phyloP scores from a whole-genome alignment of 2,329 filamentous ascomycete genomes.

The Raffaelea deltoideospora region DNA sequence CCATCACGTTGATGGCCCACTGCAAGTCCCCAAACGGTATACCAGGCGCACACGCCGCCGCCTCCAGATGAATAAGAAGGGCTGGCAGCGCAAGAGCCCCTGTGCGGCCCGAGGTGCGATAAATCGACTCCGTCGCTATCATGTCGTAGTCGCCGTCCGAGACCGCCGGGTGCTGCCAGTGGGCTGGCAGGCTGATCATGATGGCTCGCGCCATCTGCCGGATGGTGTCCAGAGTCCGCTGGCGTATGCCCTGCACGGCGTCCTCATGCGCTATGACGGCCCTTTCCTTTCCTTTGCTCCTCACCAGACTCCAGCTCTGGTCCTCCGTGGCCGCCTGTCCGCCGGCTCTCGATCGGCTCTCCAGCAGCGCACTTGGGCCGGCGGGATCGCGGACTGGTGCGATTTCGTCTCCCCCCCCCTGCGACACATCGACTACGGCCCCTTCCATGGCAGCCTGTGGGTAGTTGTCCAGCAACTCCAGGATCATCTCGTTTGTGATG shows the following conservation, averaged over 20 bases:
- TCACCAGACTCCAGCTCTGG: no score
- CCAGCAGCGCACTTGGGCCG: no score
- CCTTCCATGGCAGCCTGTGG: slow-evolving; percentile 15
- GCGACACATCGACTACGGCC: background rate
- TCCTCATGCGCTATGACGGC: background rate
- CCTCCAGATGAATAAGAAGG: slow-evolving; percentile 31
- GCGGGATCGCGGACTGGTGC: background rate
- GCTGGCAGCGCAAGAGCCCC: slow-evolving; percentile 32
- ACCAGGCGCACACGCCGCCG: slow-evolving; percentile 30
- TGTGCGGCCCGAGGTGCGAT: slow-evolving; percentile 21
- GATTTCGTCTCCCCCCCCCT: background rate
- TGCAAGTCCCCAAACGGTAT: slow-evolving; percentile 24
- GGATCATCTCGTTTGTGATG: slow-evolving; percentile 33
- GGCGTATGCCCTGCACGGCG: slow-evolving; percentile 2
- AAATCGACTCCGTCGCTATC: slow-evolving; percentile 21
- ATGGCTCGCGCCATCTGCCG: slow-evolving; percentile 25
- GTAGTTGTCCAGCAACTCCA: slow-evolving; percentile 22
- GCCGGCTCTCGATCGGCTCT: no score
- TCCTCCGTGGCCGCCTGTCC: no score
- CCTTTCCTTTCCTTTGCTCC: no score
- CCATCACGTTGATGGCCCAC: slow-evolving; percentile 29
- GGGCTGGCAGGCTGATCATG: slow-evolving; percentile 29
- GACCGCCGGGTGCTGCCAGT: slow-evolving; percentile 35
- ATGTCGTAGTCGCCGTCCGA: slow-evolving; percentile 11
- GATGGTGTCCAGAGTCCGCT: slow-evolving; percentile 19